Evolutionary conservation across 208 protist species (phyloP), one percentile per base, ranked within the genome.

Genomic region (Acanthamoeba divionensis): DNA sequence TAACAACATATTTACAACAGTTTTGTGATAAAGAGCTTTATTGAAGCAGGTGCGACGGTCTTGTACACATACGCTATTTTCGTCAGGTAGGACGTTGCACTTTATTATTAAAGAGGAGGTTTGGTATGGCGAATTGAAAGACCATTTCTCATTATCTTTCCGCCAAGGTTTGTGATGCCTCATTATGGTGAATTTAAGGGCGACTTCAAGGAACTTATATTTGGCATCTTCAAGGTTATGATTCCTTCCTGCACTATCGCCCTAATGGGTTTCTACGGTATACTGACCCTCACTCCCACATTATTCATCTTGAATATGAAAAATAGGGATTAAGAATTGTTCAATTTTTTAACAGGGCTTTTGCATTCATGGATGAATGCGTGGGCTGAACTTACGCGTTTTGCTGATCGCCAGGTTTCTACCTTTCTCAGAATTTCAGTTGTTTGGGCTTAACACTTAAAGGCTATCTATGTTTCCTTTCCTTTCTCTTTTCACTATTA

Each of bases 41-140:
- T 83, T 47, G 73, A 83, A 54, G 73, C 73, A 2, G 57, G 24
- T 1, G 73, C 73, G 18, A 83, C 79, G 21, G 29, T 67, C 12
- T 38, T 87, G 13, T 87, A 87, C 36, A 87, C 79, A 18, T 87
- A 87, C 54, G 55, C 79, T 60, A 87, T 87, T 7, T 87, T 87
- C 36, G 79, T 87, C 10, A 24, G 79, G 36, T 87, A 38, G 10
- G 31, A 55, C n/a, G 6, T 31, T 12, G 10, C 6, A 38, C 60
- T 67, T 8, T n/a, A n/a, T n/a, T n/a, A n/a, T n/a, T n/a, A n/a
- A n/a, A n/a, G n/a, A n/a, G n/a, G n/a, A n/a, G n/a, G n/a, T 67
- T n/a, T 8, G 7, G 55, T 9, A 9, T 63, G 24, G 24, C 24
- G 36, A 41, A 73, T 12, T 38, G 9, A 5, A 10, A 31, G 18